phyloP scores from a whole-genome alignment of 2,329 filamentous ascomycete species.

The Nectriaceae sp. region DNA sequence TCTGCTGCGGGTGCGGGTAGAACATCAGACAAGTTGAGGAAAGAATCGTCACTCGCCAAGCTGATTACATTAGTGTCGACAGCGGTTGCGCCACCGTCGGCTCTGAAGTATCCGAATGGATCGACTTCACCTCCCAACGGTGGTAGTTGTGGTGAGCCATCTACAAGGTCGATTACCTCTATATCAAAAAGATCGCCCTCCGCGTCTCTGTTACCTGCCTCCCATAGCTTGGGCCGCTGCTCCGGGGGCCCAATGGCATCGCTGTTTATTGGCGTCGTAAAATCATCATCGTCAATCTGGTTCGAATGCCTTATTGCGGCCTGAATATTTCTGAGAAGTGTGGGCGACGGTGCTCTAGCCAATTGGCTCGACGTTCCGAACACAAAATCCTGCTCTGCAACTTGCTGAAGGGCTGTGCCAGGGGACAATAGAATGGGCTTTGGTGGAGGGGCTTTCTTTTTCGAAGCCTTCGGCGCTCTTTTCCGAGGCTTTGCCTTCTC shows the following conservation, averaged over 20 bases:
- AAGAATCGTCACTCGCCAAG: slow-evolving; percentile 18
- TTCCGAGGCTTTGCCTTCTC: slow-evolving; percentile 36
- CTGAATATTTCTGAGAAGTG: slow-evolving; percentile 63
- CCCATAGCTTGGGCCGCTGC: slow-evolving; percentile 61
- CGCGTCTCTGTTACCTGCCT: slow-evolving; percentile 65
- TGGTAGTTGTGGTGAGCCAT: slow-evolving; percentile 37
- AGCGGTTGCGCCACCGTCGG: slow-evolving; percentile 1
- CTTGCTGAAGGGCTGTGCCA: slow-evolving; percentile 63
- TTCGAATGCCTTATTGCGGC: slow-evolving; percentile 63
- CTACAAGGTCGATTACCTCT: slow-evolving; percentile 61
- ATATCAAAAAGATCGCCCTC: slow-evolving; percentile 65
- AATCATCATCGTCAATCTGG: slow-evolving; percentile 39
- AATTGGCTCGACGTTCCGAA: slow-evolving; percentile 89
- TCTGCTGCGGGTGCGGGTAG: slow-evolving; percentile 14
- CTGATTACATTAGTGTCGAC: too few relatives aligned
- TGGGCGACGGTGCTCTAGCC: slow-evolving; percentile 70
- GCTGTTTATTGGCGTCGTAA: slow-evolving; percentile 41
- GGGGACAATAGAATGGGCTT: slow-evolving; percentile 66
- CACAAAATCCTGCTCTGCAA: slow-evolving; percentile 72
- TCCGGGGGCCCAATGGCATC: slow-evolving; percentile 37
- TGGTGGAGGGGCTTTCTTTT: slow-evolving; percentile 42
- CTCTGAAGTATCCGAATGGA: slow-evolving; percentile 40
- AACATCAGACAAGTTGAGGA: slow-evolving; percentile 27
- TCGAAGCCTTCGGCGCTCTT: slow-evolving; percentile 34
- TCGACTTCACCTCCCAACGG: slow-evolving; percentile 30